Evolutionary conservation across 371 early-diverging fungal species (phyloP).

Genomic region (Mucor racemosus): DNA sequence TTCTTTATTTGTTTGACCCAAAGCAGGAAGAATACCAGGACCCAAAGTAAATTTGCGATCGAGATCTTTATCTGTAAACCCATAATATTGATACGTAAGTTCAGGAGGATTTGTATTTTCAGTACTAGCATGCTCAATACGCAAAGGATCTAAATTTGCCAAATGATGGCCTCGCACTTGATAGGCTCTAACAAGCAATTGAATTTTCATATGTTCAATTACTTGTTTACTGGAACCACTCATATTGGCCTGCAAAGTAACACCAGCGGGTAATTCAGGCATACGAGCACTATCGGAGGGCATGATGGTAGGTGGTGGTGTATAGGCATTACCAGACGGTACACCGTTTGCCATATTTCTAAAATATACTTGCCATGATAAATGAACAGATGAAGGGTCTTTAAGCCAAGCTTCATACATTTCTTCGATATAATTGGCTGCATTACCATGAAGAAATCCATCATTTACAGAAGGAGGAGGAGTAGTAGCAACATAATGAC

Average conservation of each 20-base stretch:
- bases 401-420: slow-evolving; percentile 93
- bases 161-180: slow-evolving; percentile 96
- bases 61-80: slow-evolving; percentile 90
- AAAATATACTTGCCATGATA: slow-evolving; percentile 97
- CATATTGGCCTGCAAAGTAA: slow-evolving; percentile 16
- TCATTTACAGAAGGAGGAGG: slow-evolving; percentile 19
- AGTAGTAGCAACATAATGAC: neutral
- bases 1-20: slow-evolving; percentile 63
- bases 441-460: slow-evolving; percentile 66
- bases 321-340: slow-evolving; percentile 72
- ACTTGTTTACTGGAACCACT: slow-evolving; percentile 62
- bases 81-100: slow-evolving; percentile 85
- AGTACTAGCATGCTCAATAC: slow-evolving; percentile 70
- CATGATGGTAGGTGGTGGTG: slow-evolving; percentile 83
- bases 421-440: slow-evolving; percentile 89
- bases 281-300: slow-evolving; percentile 70
- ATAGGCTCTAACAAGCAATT: slow-evolving; percentile 94
- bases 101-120: slow-evolving; percentile 74
- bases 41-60: slow-evolving; percentile 90
- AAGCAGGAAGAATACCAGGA: slow-evolving; percentile 92
- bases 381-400: slow-evolving; percentile 94
- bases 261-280: slow-evolving; percentile 55
- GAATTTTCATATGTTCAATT: slow-evolving; percentile 96
- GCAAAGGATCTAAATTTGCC: slow-evolving; percentile 92
- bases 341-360: slow-evolving; percentile 81